Percentiles rank a stretch among this genome's conserved stretches.
Conservation (phyloP, 1,284 basidiomycete genomes). For the Cryptococcus sp. region DNA sequence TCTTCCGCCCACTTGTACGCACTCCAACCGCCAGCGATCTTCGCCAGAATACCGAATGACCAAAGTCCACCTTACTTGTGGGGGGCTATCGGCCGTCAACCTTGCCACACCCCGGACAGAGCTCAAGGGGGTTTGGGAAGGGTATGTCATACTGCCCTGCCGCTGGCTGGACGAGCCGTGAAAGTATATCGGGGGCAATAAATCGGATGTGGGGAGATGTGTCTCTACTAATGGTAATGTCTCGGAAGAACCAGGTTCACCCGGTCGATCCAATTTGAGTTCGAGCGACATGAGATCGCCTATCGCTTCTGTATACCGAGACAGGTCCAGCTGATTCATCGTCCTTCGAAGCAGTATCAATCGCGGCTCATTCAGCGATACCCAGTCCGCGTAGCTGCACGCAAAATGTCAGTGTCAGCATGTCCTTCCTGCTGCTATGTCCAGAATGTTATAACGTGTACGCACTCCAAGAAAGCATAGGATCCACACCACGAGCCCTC, state of each 20-base stretch:
- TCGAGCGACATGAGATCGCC: slow-evolving; percentile 44
- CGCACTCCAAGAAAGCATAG: slow-evolving; percentile 51
- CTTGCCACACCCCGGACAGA: slow-evolving; percentile 39
- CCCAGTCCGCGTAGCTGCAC: slow-evolving; percentile 46
- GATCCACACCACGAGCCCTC: slow-evolving; percentile 43
- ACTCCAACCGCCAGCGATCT: slow-evolving; percentile 44
- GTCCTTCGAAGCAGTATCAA: slow-evolving; percentile 19
- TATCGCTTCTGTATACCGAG: slow-evolving; percentile 42
- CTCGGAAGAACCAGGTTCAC: not conserved
- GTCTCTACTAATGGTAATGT: slow-evolving; percentile 26
- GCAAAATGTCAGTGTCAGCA: slow-evolving; percentile 1
- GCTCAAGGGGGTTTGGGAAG: slow-evolving; percentile 11
- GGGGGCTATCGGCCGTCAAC: slow-evolving; percentile 46
- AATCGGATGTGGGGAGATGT: slow-evolving; percentile 29
- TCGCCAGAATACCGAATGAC: slow-evolving; percentile 42
- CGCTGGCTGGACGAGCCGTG: slow-evolving; percentile 27
- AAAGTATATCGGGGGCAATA: slow-evolving; percentile 43
- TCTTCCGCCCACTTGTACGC: slow-evolving; percentile 44
- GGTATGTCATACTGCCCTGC: slow-evolving; percentile 9
- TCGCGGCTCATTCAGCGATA: slow-evolving; percentile 40
- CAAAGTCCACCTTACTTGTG: slow-evolving; percentile 47
- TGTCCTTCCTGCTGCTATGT: too few relatives aligned
- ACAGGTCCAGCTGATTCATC: slow-evolving; percentile 31
- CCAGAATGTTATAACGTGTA: not conserved
- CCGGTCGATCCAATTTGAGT: slow-evolving; percentile 18